Evolutionary conservation across 306 rosid genomes (phyloP), one percentile per base, ranked within the genome.

Genomic region (Trifolium subterraneum): DNA sequence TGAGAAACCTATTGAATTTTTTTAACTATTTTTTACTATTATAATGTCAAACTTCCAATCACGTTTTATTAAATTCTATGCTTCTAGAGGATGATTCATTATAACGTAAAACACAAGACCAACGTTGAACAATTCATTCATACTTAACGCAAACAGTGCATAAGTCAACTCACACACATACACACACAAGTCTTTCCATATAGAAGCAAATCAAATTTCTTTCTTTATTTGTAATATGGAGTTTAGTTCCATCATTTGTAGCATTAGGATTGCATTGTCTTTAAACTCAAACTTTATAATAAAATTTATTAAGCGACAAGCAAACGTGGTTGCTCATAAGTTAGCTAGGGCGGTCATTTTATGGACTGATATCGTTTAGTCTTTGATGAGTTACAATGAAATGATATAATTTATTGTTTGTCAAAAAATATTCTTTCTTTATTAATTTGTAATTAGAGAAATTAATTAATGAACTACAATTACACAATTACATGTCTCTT

Each of bases 1-100:
- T 77, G 68, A 77, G 69, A 84, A 70, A 77, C 69, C 56, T 80
- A 64, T 69, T 56, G 78, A 80, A 84, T 42, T 65, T 62, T 11
- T 19, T 12, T n/a, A n/a, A n/a, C n/a, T n/a, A n/a, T 23, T 23
- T 23, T 6, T 6, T 25, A 13, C 13, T 58, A 58, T 1, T 58
- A 58, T 23, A 13, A 25, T 33, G 52, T 63, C 73, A 68, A 78
- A 44, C 41, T 38, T 45, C 13, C 38, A 25, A 38, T 20, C 71
- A 69, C 80, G 55, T 82, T 78, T 78, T 68, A 2, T 23, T 27
- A 16, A 35, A 25, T 3, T 45, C 44, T 1, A 10, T 51, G 70
- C 47, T 70, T 83, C 81, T 64, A 79, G 78, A 78, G 6, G 39
- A 55, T 33, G 39, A 55, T 33, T 31, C 2, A 4, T 23, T 64